Percentiles rank a stretch among this genome's conserved stretches.
These are phyloP conservation scores for Aspergillus cejpii DNA, from an alignment of 2,329 filamentous ascomycete species.

Conservation along the genomic window DNA sequence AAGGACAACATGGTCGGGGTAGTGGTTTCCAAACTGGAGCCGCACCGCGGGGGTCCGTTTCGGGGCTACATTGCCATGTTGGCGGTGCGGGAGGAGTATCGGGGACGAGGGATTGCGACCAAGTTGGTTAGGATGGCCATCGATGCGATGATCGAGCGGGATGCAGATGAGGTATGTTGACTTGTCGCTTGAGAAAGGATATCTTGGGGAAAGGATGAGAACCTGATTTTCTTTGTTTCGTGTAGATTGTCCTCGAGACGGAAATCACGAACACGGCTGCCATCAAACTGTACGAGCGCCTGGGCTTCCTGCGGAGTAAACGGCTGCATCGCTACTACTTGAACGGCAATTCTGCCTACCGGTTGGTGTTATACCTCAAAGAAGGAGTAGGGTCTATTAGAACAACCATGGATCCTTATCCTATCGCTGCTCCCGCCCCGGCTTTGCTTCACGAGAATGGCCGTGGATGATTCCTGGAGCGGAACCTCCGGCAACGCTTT, in stretches of 20 bases:
- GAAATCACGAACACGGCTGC: slow-evolving; percentile 88
- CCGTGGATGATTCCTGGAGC: slow-evolving; percentile 1
- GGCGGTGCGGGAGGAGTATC: slow-evolving; percentile 72
- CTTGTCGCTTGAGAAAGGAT: neutral
- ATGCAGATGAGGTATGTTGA: slow-evolving; percentile 67
- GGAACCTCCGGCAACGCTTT: neutral
- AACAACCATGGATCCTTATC: slow-evolving; percentile 32
- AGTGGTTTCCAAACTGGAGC: slow-evolving; percentile 89
- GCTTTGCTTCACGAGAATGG: slow-evolving; percentile 23
- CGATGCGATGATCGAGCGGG: slow-evolving; percentile 74
- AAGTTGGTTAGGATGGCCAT: slow-evolving; percentile 83
- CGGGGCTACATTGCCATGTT: slow-evolving; percentile 98
- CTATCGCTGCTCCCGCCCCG: slow-evolving; percentile 13
- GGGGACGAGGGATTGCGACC: slow-evolving; percentile 81
- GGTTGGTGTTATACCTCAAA: slow-evolving; percentile 75
- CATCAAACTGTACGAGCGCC: slow-evolving; percentile 83
- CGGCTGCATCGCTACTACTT: slow-evolving; percentile 91
- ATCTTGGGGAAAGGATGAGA: no score
- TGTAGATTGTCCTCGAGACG: slow-evolving; percentile 81
- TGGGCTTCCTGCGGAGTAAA: slow-evolving; percentile 89
- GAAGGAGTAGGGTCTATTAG: slow-evolving; percentile 46
- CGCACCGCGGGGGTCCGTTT: slow-evolving; percentile 75
- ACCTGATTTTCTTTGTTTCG: neutral
- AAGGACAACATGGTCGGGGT: slow-evolving; percentile 64
- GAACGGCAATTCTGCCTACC: slow-evolving; percentile 91